Conservation (phyloP, 495 filamentous ascomycete species). For the Polyplosphaeria fusca region DNA sequence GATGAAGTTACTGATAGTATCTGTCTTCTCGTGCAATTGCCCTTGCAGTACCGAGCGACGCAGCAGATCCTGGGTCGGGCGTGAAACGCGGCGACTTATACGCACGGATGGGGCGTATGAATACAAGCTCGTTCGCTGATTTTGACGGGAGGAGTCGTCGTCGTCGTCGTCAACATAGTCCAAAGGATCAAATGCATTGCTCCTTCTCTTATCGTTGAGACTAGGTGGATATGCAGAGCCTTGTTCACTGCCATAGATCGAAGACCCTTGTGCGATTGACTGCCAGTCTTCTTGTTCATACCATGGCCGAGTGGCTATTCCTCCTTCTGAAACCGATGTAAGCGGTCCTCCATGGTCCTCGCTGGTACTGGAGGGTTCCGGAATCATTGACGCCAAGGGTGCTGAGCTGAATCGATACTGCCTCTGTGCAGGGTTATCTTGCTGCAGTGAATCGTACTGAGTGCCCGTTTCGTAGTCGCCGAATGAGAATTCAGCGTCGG, state of each 20-base stretch:
- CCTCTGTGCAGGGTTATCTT: too few species aligned
- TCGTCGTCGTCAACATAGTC: too few species aligned
- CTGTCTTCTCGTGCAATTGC: constrained; percentile 24
- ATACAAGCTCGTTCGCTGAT: constrained; percentile 8
- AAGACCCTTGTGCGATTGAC: constrained; percentile 27
- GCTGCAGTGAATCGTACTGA: too few species aligned
- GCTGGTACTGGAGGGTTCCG: too few species aligned
- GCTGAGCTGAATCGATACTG: neutral
- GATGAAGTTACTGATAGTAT: constrained; percentile 33
- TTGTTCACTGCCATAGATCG: constrained; percentile 18
- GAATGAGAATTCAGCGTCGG: too few species aligned
- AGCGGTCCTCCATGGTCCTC: too few species aligned
- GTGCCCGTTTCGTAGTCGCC: too few species aligned
- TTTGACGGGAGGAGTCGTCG: neutral
- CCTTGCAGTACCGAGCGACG: constrained; percentile 2
- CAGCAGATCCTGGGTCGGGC: constrained; percentile 8
- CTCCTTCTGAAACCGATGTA: constrained; percentile 10
- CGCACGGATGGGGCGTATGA: neutral
- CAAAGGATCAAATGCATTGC: constrained; percentile 11
- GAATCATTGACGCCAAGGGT: constrained; percentile 13
- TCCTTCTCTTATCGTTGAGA: constrained; percentile 4
- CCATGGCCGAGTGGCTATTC: neutral
- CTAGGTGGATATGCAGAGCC: constrained; percentile 10
- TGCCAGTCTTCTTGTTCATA: too few species aligned
- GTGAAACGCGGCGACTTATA: constrained; percentile 10